A percentile compares a stretch with the other conserved stretches of the same genome.
Evolutionary conservation across 2,329 filamentous ascomycete species (phyloP).

Genomic region (Diplodia mutila): DNA sequence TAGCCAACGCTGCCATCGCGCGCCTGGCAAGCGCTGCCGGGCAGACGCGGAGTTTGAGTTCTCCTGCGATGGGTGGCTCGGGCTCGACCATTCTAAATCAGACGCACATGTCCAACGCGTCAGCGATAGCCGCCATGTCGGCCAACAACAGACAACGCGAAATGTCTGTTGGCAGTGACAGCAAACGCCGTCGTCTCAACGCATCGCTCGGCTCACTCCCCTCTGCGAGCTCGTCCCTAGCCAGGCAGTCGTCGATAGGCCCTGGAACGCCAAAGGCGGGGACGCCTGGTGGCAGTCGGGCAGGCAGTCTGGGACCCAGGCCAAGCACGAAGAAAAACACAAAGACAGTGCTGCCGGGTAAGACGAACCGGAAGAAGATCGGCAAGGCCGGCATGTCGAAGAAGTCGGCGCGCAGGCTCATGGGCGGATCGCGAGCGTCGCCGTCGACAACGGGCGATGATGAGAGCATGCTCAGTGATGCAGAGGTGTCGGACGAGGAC

Average conservation of each 20-base stretch:
- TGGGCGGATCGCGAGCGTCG: slow-evolving; percentile 43
- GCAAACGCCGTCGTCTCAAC: slow-evolving; percentile 63
- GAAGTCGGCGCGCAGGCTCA: slow-evolving; percentile 42
- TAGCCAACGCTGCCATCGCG: slow-evolving; percentile 55
- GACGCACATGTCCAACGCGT: slow-evolving; percentile 28
- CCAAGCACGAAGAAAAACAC: slow-evolving; percentile 51
- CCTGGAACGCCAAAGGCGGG: slow-evolving; percentile 64
- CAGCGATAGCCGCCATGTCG: slow-evolving; percentile 27
- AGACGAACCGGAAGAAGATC: slow-evolving; percentile 45
- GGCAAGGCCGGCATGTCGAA: slow-evolving; percentile 39
- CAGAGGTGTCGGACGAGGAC: slow-evolving; percentile 53
- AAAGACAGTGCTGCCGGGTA: slow-evolving; percentile 61
- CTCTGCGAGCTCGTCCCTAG: slow-evolving; percentile 55
- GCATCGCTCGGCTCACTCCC: slow-evolving; percentile 57
- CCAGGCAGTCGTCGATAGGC: slow-evolving; percentile 63
- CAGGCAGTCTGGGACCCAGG: slow-evolving; percentile 62
- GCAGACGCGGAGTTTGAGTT: slow-evolving; percentile 4
- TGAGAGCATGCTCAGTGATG: slow-evolving; percentile 58
- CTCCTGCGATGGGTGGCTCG: slow-evolving; percentile 13
- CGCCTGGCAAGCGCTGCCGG: slow-evolving; percentile 44
- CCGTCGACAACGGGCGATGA: slow-evolving; percentile 53
- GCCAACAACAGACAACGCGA: slow-evolving; percentile 50
- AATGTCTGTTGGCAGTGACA: slow-evolving; percentile 58
- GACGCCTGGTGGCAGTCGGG: slow-evolving; percentile 56
- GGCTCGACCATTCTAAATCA: slow-evolving; percentile 19